Base-by-base conservation (phyloP, 495 filamentous ascomycete species). In the Penicillium alfredii region DNA sequence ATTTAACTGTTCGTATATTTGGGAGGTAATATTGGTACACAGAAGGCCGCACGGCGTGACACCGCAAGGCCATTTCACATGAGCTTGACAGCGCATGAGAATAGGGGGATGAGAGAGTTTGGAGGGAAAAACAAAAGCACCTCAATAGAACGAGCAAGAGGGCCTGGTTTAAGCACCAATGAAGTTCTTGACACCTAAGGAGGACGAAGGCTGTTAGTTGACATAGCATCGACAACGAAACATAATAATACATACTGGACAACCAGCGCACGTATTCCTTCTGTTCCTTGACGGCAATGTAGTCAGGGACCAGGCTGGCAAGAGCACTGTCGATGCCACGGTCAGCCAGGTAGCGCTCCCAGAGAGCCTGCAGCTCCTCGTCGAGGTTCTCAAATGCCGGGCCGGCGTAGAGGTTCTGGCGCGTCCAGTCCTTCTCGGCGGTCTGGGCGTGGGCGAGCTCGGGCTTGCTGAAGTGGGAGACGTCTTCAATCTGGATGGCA, bases 221-320 rank as follows among this genome's bases (percentile, higher is more conserved):
- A n/a, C n/a, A n/a, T n/a, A n/a, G n/a, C n/a, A n/a, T n/a, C n/a
- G n/a, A n/a, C 18, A 12, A 34, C 3, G 9, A 11, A 19, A 14
- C 10, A 31, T 15, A 26, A 8, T 27, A 37, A 39, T 13, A 72
- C 75, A 66, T 61, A 79, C 74, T 88, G 49, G 81, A 77, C 58
- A 99, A 69, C 92, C 92, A 99, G 42, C 71, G 68, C 26, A 90
- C 59, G 64, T 99, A 99, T 73, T 99, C 92, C 74, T 80, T 86
- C 78, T 99, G 90, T 77, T 99, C 92, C 80, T 99, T 99, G 65
- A 84, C 80, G 62, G 96, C 86, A 55, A 97, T 90, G 68, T 94
- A 99, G 57, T 97, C 90, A 33, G 88, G 88, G 33, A 94, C 78
- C 65, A 95, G 95, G 44, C 87, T 66, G 38, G 88, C 88, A 53